These are phyloP conservation scores for Asclepias syriaca DNA, from an alignment of 257 asterid species.

Conservation along the genomic window DNA sequence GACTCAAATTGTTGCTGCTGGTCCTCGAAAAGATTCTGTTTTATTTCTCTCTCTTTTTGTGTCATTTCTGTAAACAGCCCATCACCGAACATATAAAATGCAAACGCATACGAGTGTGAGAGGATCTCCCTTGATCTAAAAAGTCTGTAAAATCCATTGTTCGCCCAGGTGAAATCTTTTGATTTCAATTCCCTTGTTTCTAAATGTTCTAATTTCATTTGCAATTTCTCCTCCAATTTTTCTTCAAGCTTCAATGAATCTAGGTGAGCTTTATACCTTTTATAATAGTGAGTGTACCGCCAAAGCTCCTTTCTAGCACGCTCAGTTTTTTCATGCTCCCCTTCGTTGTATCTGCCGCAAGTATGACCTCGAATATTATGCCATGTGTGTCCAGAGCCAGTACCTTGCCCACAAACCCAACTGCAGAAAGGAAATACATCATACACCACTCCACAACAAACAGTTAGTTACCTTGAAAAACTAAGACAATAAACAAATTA, in stretches of 20 bases:
- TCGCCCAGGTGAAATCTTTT: conserved; percentile 45
- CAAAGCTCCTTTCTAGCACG: conserved; percentile 19
- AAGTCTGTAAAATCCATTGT: conserved; percentile 38
- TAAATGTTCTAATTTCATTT: conserved; percentile 21
- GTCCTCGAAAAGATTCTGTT: conserved; percentile 58
- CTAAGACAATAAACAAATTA: neutral
- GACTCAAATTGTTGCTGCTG: conserved; percentile 58
- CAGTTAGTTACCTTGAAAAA: neutral
- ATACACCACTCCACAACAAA: neutral
- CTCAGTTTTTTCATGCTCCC: conserved; percentile 9
- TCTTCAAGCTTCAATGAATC: conserved; percentile 45
- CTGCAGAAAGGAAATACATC: conserved; percentile 18
- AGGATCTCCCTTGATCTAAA: conserved; percentile 36
- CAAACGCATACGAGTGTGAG: conserved; percentile 45
- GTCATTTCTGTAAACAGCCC: conserved; percentile 37
- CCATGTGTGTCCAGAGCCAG: conserved; percentile 38
- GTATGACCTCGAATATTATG: conserved; percentile 25
- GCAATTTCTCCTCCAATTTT: conserved; percentile 21
- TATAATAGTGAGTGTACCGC: conserved; percentile 47
- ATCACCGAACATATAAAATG: conserved; percentile 53
- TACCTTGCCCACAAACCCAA: conserved; percentile 62
- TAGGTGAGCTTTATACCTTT: conserved; percentile 38
- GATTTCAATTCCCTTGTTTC: conserved; percentile 17
- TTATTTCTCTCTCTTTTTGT: conserved; percentile 31
- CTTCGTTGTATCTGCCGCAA: conserved; percentile 47